Conservation (phyloP, 352 stramenopile genomes). For the Globisporangium iwayamae region DNA sequence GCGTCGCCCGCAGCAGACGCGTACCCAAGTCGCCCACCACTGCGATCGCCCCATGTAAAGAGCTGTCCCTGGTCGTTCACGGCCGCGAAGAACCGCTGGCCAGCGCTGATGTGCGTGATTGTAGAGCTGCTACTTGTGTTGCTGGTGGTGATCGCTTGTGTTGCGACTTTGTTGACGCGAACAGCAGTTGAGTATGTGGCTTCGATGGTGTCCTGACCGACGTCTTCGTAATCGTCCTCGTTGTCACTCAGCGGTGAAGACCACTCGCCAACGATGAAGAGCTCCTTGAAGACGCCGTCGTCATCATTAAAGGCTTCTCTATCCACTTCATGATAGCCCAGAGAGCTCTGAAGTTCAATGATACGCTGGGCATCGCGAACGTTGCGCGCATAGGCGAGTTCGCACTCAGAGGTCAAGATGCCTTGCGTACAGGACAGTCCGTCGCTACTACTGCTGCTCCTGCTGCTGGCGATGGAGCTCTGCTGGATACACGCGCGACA, state of each 20-base stretch:
- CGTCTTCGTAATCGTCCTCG: constrained; percentile 7
- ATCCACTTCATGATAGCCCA: neutral
- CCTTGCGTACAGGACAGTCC: constrained; percentile 2
- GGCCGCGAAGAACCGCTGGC: constrained; percentile 58
- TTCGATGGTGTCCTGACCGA: neutral
- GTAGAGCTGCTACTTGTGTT: constrained; percentile 4
- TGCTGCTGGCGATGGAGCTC: neutral
- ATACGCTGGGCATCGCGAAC: neutral
- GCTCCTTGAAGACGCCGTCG: constrained; percentile 11
- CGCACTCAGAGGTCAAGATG: constrained; percentile 6
- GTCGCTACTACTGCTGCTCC: neutral
- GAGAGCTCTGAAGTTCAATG: neutral
- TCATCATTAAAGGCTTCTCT: neutral
- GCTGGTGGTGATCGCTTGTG: neutral
- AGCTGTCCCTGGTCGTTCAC: constrained; percentile 39
- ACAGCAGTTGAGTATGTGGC: neutral
- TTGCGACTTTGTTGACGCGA: constrained; percentile 13
- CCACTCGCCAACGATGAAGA: constrained; percentile 54
- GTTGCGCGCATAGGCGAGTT: constrained; percentile 1
- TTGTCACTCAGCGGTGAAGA: constrained; percentile 19
- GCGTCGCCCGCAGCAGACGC: constrained; percentile 36
- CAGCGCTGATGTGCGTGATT: constrained; percentile 37
- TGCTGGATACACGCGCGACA: constrained; percentile 21
- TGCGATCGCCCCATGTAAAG: constrained; percentile 63
- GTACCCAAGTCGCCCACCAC: constrained; percentile 57